phyloP scores from a whole-genome alignment of 2,329 filamentous ascomycete species.

The Aspergillus vadensis region DNA sequence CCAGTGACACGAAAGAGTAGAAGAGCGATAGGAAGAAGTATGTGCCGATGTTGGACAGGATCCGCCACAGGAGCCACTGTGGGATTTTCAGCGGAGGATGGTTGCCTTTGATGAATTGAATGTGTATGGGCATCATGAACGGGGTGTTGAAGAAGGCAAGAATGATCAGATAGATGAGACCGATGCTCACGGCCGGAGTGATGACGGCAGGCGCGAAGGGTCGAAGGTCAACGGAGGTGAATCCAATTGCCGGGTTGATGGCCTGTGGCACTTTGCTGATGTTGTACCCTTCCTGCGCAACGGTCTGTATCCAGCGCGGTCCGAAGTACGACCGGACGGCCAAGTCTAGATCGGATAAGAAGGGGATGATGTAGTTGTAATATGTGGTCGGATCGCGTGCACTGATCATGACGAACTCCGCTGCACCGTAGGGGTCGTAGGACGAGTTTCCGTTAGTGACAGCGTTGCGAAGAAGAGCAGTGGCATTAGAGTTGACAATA shows the following conservation, averaged over 20 bases:
- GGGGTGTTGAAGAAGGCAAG: slow-evolving; percentile 67
- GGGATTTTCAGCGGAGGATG: slow-evolving; percentile 61
- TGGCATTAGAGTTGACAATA: slow-evolving; percentile 65
- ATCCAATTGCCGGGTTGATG: slow-evolving; percentile 58
- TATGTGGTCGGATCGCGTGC: slow-evolving; percentile 60
- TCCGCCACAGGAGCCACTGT: slow-evolving; percentile 62
- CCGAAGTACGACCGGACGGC: slow-evolving; percentile 54
- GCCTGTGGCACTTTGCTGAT: slow-evolving; percentile 55
- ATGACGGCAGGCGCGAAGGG: slow-evolving; percentile 59
- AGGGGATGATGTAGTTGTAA: slow-evolving; percentile 56
- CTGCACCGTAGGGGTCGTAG: slow-evolving; percentile 62
- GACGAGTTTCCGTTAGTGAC: slow-evolving; percentile 57
- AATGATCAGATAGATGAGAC: slow-evolving; percentile 68
- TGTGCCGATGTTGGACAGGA: slow-evolving; percentile 56
- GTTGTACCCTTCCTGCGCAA: slow-evolving; percentile 42
- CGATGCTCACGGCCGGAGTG: slow-evolving; percentile 62
- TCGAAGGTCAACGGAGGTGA: slow-evolving; percentile 59
- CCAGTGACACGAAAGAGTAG: slow-evolving; percentile 65
- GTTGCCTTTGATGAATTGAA: slow-evolving; percentile 56
- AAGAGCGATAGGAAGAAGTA: slow-evolving; percentile 65
- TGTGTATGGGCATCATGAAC: slow-evolving; percentile 66
- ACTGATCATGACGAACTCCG: slow-evolving; percentile 59
- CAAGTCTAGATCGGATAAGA: slow-evolving; percentile 51
- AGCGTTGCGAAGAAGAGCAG: slow-evolving; percentile 57
- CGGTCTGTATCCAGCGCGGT: slow-evolving; percentile 38